Conservation (phyloP, 2,329 filamentous ascomycete genomes). For the Pseudogymnoascus verrucosus region DNA sequence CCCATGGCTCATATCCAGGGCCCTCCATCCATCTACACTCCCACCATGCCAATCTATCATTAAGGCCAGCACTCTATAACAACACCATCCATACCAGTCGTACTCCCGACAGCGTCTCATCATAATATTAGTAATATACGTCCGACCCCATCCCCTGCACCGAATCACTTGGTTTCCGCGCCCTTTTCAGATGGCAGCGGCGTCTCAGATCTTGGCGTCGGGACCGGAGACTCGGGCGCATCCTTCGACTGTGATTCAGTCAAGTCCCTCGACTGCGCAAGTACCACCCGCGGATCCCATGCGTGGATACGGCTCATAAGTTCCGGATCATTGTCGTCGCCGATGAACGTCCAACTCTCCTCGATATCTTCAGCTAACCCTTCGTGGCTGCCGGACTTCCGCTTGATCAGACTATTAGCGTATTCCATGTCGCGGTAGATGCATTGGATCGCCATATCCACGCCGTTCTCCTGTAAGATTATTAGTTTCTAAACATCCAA, state of each 20-base stretch:
- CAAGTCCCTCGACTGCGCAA: not conserved
- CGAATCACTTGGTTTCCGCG: not conserved
- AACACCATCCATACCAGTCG: not conserved
- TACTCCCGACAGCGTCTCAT: not conserved
- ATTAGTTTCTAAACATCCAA: constrained; percentile 22
- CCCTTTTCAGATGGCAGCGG: not conserved
- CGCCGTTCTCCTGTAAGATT: constrained; percentile 67
- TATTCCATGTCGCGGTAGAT: constrained; percentile 96
- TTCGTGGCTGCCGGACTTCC: constrained; percentile 44
- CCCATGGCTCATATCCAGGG: not conserved
- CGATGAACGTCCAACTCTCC: constrained; percentile 89
- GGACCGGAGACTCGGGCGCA: not conserved
- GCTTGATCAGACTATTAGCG: constrained; percentile 73
- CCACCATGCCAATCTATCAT: constrained; percentile 5
- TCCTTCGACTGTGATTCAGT: not conserved
- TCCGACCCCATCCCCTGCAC: not conserved
- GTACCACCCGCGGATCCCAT: constrained; percentile 24
- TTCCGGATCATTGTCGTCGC: constrained; percentile 33
- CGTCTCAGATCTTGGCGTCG: not conserved
- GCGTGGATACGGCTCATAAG: constrained; percentile 24
- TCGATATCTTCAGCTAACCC: constrained; percentile 51
- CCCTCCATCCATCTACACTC: not conserved
- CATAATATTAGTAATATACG: not conserved
- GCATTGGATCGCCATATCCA: constrained; percentile 81
- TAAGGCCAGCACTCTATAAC: not conserved